Conservation (phyloP, 2,329 filamentous ascomycete species). For the Fusarium continuum region DNA sequence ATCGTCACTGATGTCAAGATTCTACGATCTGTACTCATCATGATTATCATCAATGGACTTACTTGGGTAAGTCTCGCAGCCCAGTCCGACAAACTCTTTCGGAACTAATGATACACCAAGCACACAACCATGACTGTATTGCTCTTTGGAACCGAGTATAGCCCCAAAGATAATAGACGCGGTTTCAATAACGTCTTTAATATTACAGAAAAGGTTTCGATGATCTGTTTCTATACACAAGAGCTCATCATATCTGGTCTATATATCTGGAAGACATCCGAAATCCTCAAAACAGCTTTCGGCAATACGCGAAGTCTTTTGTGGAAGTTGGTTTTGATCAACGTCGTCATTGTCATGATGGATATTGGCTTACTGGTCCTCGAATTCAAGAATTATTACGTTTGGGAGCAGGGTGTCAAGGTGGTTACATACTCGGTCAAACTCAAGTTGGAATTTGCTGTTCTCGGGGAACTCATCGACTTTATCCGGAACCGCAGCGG, state of each 20-base stretch:
- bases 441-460: constrained; percentile 50
- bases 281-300: constrained; percentile 23
- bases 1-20: constrained; percentile 3
- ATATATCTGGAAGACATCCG: constrained; percentile 25
- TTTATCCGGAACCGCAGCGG: constrained; percentile 42
- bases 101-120: background rate
- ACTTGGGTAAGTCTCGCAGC: constrained; percentile 46
- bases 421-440: constrained; percentile 50
- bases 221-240: constrained; percentile 15
- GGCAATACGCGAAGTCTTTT: constrained; percentile 20
- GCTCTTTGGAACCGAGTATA: constrained; percentile 15
- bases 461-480: constrained; percentile 49
- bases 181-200: constrained; percentile 40
- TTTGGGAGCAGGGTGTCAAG: constrained; percentile 49
- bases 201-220: constrained; percentile 39
- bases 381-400: constrained; percentile 45
- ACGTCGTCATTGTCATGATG: constrained; percentile 55
- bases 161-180: background rate
- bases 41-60: constrained; percentile 42
- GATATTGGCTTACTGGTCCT: constrained; percentile 50
- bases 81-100: accelerated
- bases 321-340: constrained; percentile 46
- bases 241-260: constrained; percentile 17
- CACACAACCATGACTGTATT: constrained; percentile 62
- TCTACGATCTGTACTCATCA: background rate